phyloP scores from a whole-genome alignment of 2,329 filamentous ascomycete species.

The Chaetomium strumarium region DNA sequence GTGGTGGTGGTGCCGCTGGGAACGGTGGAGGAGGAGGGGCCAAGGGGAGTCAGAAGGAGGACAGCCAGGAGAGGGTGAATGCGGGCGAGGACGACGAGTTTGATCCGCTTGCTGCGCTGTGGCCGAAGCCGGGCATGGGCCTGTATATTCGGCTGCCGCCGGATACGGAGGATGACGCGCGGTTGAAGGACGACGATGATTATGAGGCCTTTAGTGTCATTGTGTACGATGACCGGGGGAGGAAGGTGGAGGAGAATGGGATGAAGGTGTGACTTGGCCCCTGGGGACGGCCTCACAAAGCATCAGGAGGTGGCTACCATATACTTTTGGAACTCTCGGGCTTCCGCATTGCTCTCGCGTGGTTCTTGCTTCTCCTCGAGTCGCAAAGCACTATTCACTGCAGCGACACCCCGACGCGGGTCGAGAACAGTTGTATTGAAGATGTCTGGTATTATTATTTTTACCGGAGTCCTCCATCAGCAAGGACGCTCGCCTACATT shows the following conservation, averaged over 20 bases:
- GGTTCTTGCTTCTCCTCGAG: too few species aligned
- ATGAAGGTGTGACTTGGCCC: constrained; percentile 24
- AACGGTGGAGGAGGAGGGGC: constrained; percentile 4
- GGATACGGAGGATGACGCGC: constrained; percentile 25
- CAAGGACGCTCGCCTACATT: neutral
- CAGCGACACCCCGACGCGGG: too few species aligned
- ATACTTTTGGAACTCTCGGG: too few species aligned
- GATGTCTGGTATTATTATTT: too few species aligned
- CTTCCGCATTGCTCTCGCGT: too few species aligned
- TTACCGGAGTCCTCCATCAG: neutral
- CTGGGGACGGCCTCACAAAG: too few species aligned
- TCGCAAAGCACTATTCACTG: too few species aligned
- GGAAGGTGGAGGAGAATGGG: constrained; percentile 29
- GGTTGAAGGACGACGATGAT: constrained; percentile 27
- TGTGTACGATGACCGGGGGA: constrained; percentile 27
- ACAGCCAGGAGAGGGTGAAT: constrained; percentile 12
- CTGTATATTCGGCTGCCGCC: constrained; percentile 26
- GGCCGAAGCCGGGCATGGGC: constrained; percentile 28
- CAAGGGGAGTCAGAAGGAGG: constrained; percentile 13
- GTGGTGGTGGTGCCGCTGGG: too few species aligned
- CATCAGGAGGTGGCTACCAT: neutral
- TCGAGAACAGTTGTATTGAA: too few species aligned
- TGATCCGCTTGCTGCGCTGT: constrained; percentile 26
- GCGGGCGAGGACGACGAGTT: constrained; percentile 25
- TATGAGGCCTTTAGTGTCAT: constrained; percentile 29